phyloP scores from a whole-genome alignment of 2,329 filamentous ascomycete species.

The Penicillium sp. region DNA sequence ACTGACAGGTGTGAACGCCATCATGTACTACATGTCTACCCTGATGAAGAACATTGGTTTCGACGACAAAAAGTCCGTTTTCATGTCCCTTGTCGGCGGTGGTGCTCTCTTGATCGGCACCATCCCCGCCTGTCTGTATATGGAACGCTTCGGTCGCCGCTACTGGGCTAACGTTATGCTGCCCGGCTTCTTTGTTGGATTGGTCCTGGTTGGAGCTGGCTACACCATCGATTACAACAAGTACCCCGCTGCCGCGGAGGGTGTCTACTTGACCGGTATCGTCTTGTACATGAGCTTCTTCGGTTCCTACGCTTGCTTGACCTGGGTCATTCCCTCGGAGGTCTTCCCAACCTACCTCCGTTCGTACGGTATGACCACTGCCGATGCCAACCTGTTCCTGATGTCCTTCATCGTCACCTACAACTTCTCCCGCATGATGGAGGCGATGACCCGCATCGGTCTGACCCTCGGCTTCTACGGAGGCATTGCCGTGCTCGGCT shows the following conservation, averaged over 20 bases:
- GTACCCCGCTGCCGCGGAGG: conserved; percentile 47
- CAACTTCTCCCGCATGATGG: conserved; percentile 66
- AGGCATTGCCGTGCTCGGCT: conserved; percentile 63
- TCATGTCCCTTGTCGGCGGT: conserved; percentile 70
- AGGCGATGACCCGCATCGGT: conserved; percentile 60
- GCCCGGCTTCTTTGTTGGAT: conserved; percentile 64
- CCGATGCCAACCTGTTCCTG: conserved; percentile 62
- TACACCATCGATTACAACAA: conserved; percentile 51
- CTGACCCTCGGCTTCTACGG: conserved; percentile 67
- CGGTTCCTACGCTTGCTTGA: conserved; percentile 58
- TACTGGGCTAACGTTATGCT: conserved; percentile 71
- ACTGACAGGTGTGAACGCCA: conserved; percentile 63
- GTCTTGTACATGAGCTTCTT: conserved; percentile 63
- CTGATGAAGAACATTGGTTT: conserved; percentile 66
- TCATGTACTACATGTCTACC: conserved; percentile 66
- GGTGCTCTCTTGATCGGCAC: conserved; percentile 62
- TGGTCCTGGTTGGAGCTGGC: conserved; percentile 59
- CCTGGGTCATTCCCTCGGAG: conserved; percentile 62
- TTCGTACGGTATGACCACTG: conserved; percentile 67
- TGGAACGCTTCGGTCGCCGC: conserved; percentile 64
- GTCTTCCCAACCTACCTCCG: conserved; percentile 68
- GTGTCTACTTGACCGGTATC: conserved; percentile 57
- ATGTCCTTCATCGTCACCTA: conserved; percentile 68
- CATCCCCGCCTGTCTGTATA: conserved; percentile 62
- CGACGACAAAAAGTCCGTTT: conserved; percentile 55